A percentile compares a stretch with the other conserved stretches of the same genome.
Evolutionary conservation across 495 filamentous ascomycete genomes (phyloP).

Genomic region (Neurospora tetraspora): DNA sequence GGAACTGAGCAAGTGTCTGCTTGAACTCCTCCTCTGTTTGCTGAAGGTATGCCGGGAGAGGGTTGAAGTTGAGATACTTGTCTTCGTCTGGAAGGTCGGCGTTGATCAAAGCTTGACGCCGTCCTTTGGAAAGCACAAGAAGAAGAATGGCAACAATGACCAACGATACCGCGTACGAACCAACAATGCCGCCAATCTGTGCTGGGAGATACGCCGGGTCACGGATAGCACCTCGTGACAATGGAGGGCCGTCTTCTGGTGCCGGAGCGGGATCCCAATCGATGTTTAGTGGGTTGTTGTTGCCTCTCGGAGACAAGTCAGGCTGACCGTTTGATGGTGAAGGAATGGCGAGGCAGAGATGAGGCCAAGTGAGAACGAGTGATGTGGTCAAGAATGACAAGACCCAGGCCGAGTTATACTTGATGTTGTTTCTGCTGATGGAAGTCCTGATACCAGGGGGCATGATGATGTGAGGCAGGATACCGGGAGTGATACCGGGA

Average conservation of each 20-base stretch:
- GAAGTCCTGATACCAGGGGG: slow-evolving; percentile 10
- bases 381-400: slow-evolving; percentile 24
- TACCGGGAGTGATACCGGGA: neutral
- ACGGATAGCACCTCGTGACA: slow-evolving; percentile 43
- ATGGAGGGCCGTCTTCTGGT: slow-evolving; percentile 47
- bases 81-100: slow-evolving; percentile 17
- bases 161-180: slow-evolving; percentile 66
- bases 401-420: slow-evolving; percentile 18
- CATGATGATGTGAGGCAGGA: slow-evolving; percentile 21
- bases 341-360: slow-evolving; percentile 18
- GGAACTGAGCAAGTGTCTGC: slow-evolving; percentile 6
- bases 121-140: slow-evolving; percentile 37
- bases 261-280: slow-evolving; percentile 47
- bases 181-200: slow-evolving; percentile 70
- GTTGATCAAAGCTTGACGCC: slow-evolving; percentile 30
- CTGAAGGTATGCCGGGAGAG: slow-evolving; percentile 25
- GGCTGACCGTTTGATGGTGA: neutral
- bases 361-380: slow-evolving; percentile 20
- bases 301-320: slow-evolving; percentile 25
- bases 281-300: slow-evolving; percentile 38
- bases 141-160: slow-evolving; percentile 56
- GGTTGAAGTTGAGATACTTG: slow-evolving; percentile 12
- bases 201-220: slow-evolving; percentile 55
- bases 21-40: slow-evolving; percentile 27
- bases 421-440: neutral